phyloP scores from a whole-genome alignment of 1,284 basidiomycete species.

The Ceratobasidium sp. region DNA sequence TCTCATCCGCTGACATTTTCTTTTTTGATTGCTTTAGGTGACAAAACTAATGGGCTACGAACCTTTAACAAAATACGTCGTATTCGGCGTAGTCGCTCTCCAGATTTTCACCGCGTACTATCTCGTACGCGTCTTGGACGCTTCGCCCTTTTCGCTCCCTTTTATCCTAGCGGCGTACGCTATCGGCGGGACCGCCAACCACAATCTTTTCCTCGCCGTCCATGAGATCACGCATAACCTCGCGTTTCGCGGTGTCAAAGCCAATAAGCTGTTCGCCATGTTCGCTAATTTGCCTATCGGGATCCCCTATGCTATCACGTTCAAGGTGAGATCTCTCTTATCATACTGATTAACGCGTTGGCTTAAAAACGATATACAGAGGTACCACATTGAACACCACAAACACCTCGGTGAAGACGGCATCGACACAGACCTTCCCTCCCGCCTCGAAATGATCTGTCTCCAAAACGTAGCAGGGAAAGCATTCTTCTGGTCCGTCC shows the following conservation, averaged over 20 bases:
- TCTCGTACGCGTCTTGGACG: conserved; percentile 66
- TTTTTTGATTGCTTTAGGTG: conserved; percentile 66
- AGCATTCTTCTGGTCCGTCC: conserved; percentile 89
- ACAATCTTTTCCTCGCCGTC: conserved; percentile 97
- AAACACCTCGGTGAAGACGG: conserved; percentile 96
- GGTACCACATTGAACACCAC: conserved; percentile 95
- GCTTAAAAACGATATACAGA: conserved; percentile 59
- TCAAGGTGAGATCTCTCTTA: conserved; percentile 75
- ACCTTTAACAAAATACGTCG: conserved; percentile 89
- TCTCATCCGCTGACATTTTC: background rate
- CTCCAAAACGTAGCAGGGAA: conserved; percentile 97
- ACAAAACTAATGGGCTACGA: conserved; percentile 96
- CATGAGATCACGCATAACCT: conserved; percentile 99
- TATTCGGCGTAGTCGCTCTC: conserved; percentile 79
- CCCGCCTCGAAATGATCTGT: conserved; percentile 83
- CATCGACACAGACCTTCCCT: conserved; percentile 94
- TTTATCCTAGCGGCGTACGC: conserved; percentile 87
- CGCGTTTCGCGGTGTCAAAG: conserved; percentile 85
- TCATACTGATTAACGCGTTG: background rate
- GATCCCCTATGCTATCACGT: conserved; percentile 94
- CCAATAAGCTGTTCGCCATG: conserved; percentile 91
- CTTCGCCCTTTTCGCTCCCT: conserved; percentile 74
- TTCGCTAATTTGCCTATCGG: conserved; percentile 94
- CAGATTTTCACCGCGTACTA: conserved; percentile 78
- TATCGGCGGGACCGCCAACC: conserved; percentile 95